Evolutionary conservation across 1,139 yeast species (phyloP).

Genomic region (Hansenula anomala): DNA sequence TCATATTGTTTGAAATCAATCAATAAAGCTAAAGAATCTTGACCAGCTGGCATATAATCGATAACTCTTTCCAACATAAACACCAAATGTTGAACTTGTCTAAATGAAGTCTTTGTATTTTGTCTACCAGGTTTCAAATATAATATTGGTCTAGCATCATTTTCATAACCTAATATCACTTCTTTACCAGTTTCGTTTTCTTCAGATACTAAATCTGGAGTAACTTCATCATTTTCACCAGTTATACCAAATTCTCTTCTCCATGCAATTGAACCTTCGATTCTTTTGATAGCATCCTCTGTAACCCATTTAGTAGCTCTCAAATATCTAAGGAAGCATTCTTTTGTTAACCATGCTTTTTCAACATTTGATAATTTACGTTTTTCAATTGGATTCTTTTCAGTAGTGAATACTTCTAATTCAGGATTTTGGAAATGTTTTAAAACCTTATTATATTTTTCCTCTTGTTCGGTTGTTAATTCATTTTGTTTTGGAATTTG

Average conservation of each 20-base stretch:
- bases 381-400: conserved; percentile 13
- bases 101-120: conserved; percentile 79
- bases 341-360: conserved; percentile 86
- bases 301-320: conserved; percentile 89
- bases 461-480: conserved; percentile 49
- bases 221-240: conserved; percentile 43
- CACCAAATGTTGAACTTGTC: conserved; percentile 91
- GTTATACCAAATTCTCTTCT: conserved; percentile 87
- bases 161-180: conserved; percentile 83
- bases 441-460: conserved; percentile 54
- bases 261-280: conserved; percentile 80
- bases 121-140: conserved; percentile 91
- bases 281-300: conserved; percentile 64
- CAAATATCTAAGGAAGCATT: conserved; percentile 80
- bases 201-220: conserved; percentile 55
- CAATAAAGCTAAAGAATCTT: conserved; percentile 81
- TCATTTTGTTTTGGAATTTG: conserved; percentile 45
- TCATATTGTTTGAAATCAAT: conserved; percentile 80
- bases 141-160: conserved; percentile 83
- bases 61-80: conserved; percentile 87
- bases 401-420: conserved; percentile 17
- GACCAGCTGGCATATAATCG: conserved; percentile 94
- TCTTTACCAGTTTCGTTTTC: conserved; percentile 90
- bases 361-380: conserved; percentile 52
- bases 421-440: conserved; percentile 50